These are phyloP conservation scores for Scleromitrula shiraiana DNA, from an alignment of 2,329 filamentous ascomycete genomes.

Conservation along the genomic window DNA sequence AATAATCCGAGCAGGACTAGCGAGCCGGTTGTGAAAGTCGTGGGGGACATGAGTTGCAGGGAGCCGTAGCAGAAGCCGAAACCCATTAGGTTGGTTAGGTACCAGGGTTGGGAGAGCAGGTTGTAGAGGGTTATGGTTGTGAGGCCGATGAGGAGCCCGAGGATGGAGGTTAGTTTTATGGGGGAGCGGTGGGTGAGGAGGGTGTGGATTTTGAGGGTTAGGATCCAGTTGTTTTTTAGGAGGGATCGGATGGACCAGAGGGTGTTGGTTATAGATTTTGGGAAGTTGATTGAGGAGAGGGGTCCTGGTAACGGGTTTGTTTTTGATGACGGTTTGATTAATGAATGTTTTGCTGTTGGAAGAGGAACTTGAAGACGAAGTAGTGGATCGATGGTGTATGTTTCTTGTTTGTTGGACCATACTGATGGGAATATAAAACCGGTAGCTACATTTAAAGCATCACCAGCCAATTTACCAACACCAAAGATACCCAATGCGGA, in stretches of 20 bases:
- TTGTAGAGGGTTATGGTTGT: slow-evolving; percentile 25
- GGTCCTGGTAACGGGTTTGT: slow-evolving; percentile 35
- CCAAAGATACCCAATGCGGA: slow-evolving; percentile 72
- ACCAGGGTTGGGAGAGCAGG: slow-evolving; percentile 25
- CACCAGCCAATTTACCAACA: slow-evolving; percentile 64
- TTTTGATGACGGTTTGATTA: slow-evolving; percentile 15
- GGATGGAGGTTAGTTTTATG: slow-evolving; percentile 20
- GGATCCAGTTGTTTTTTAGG: slow-evolving; percentile 43
- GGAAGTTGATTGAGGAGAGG: slow-evolving; percentile 30
- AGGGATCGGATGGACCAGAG: slow-evolving; percentile 47
- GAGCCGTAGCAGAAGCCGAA: slow-evolving; percentile 81
- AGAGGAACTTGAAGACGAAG: slow-evolving; percentile 23
- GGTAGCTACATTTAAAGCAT: slow-evolving; percentile 55
- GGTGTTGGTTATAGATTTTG: slow-evolving; percentile 19
- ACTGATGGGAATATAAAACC: slow-evolving; percentile 66
- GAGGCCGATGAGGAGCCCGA: slow-evolving; percentile 25
- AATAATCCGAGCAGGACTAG: slow-evolving; percentile 74
- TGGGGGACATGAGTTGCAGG: slow-evolving; percentile 78
- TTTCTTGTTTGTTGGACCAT: slow-evolving; percentile 46
- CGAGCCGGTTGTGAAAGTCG: slow-evolving; percentile 75
- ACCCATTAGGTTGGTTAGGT: slow-evolving; percentile 75
- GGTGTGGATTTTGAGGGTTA: slow-evolving; percentile 24
- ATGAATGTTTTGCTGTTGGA: background rate
- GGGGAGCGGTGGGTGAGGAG: slow-evolving; percentile 19
- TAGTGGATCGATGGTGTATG: slow-evolving; percentile 40